A percentile compares a stretch with the other conserved stretches of the same genome.
Conservation (phyloP, 2,329 filamentous ascomycete species). For the Pyrenochaeta sp. region DNA sequence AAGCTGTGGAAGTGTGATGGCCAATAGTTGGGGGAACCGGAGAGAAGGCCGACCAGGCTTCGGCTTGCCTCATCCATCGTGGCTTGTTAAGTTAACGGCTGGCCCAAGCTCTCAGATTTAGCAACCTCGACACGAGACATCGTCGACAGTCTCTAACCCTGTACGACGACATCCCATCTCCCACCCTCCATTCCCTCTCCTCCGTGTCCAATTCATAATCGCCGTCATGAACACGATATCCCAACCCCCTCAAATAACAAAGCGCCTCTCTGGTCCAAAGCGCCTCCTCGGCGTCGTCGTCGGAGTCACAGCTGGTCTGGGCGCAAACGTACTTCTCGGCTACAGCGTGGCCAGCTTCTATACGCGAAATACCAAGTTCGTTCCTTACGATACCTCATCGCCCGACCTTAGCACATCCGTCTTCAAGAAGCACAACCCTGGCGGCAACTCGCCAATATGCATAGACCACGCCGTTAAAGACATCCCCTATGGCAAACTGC, state of each 20-base stretch:
- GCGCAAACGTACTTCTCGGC: constrained; percentile 40
- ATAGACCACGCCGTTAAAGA: constrained; percentile 49
- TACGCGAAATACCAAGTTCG: constrained; percentile 47
- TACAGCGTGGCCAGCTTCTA: constrained; percentile 48
- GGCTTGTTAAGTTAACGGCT: neutral
- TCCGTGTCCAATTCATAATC: neutral
- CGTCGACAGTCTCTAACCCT: constrained; percentile 6
- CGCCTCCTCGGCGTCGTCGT: constrained; percentile 43
- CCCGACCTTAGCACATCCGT: constrained; percentile 37
- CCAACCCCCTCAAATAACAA: constrained; percentile 41
- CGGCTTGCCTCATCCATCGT: constrained; percentile 22
- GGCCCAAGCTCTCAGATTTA: constrained; percentile 25
- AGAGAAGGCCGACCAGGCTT: constrained; percentile 4
- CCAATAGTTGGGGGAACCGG: neutral
- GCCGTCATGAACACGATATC: constrained; percentile 47
- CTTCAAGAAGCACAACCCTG: constrained; percentile 43
- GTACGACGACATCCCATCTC: neutral
- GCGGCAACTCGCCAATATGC: constrained; percentile 41
- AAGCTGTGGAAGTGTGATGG: too few relatives aligned
- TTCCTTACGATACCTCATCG: constrained; percentile 42
- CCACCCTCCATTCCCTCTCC: neutral
- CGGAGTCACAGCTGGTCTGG: constrained; percentile 41
- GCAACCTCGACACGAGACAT: constrained; percentile 11
- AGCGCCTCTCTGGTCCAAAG: constrained; percentile 37
- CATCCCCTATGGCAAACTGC: constrained; percentile 46